Base-by-base conservation (phyloP, 2,329 filamentous ascomycete genomes). In the Decorospora gaudefroyi region DNA sequence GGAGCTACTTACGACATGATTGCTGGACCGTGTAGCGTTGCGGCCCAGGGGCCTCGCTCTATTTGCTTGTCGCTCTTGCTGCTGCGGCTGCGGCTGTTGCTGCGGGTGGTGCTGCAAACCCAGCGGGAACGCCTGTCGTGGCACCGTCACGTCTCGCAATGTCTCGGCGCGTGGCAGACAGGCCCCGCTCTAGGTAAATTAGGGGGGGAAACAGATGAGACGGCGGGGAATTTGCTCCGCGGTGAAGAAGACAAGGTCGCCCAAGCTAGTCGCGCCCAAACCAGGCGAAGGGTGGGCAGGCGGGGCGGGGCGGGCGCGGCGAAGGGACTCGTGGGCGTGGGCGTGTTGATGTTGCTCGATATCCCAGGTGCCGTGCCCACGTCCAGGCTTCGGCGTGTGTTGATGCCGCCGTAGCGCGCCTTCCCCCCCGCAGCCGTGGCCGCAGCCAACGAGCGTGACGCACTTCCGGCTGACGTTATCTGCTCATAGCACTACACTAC, bases 1-100 rank as follows among this genome's bases (percentile, higher is more conserved):
- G 30, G 26, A 36, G 33, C 43, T 39, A 71, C 69, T 57, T 61
- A 71, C 68, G 68, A 64, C 69, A 72, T 72, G 65, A 37, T 64
- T 64, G 61, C 64, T 46, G 60, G 49, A 15, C 44, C 30, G 36
- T 56, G 49, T 55, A 43, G 57, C 54, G 57, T 59, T 58, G 59
- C 52, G 67, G 68, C 69, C 69, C 62, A 58, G 52, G 57, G 67
- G 68, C 67, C 62, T 61, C 62, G 53, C 55, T 59, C 48, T 46
- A 38, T 34, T 41, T 51, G 49, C 51, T 51, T 46, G 39, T 49
- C 54, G 51, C 55, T 42, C 50, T 50, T 54, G 53, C 42, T 34
- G n/a, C n/a, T n/a, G n/a, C n/a, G n/a, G n/a, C n/a, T n/a, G n/a
- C n/a, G n/a, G n/a, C n/a, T n/a, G n/a, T 27, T 21, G 47, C 16